Evolutionary conservation across 1,284 basidiomycete species (phyloP), one percentile per base, ranked within the genome.

Genomic region (Phaffia rhodozyma): DNA sequence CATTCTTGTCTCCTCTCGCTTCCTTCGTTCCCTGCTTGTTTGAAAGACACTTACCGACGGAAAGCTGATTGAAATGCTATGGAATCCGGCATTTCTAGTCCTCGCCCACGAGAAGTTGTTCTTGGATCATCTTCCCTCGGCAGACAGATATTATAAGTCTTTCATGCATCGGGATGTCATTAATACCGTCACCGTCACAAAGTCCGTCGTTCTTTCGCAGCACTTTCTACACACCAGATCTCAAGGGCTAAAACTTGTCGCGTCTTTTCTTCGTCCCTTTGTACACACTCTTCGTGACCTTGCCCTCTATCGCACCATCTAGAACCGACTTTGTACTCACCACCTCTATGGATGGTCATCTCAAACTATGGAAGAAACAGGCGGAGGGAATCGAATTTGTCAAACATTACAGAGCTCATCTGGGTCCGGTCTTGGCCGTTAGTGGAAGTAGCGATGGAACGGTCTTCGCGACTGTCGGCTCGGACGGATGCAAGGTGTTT

Each of bases 331-430:
- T 97, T 71, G 73, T 97, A 61, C 82, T 98, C 65, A 98, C 96
- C 1, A 92, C 93, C 1, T 97, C 92, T 1, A 76, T 92, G 16
- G 94, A 98, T 72, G 96, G 96, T 0, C 89, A 94, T 75, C 78
- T 98, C 70, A 98, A 99, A 75, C 79, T 99, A 32, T 99, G 96
- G 96, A 97, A 97, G 80, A 98, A 98, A 77, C 91, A 96, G 76
- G 87, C 92, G 18, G 75, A 80, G 5, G 91, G 91, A 7, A 89
- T 93, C 71, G 90, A 94, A 76, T 93, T 92, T 71, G 89, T 93
- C 66, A 93, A 96, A 76, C 86, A 90, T 70, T 94, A 91, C 75
- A 85, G 94, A 52, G 92, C 96, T 1, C 93, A 97, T 71, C 79
- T 96, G 30, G 81, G 83, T 29, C 84, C 89, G 18, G 83, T 98